Conservation (phyloP, 768 basidiomycete genomes). For the Zangia roseola region DNA sequence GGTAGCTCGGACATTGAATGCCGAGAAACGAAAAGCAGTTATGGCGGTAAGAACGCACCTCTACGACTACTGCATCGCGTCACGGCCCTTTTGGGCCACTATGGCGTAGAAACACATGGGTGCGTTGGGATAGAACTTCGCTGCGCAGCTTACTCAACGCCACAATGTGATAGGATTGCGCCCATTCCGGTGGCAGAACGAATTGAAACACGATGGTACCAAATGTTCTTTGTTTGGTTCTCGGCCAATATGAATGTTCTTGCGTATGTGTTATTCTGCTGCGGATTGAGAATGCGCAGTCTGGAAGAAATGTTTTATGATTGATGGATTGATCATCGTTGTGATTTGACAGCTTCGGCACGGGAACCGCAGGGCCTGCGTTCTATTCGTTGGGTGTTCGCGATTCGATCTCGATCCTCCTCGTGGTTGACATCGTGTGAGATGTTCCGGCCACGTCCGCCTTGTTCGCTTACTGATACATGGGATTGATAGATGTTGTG, state of each 20-base stretch:
- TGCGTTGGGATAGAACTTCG: slow-evolving; percentile 11
- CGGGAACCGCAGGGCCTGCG: slow-evolving; percentile 50
- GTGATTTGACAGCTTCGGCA: slow-evolving; percentile 39
- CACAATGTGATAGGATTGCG: slow-evolving; percentile 32
- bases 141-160: neutral
- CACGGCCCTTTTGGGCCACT: slow-evolving; percentile 31
- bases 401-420: slow-evolving; percentile 40
- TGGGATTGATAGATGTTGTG: slow-evolving; percentile 27
- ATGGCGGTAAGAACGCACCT: neutral
- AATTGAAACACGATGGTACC: slow-evolving; percentile 41
- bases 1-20: neutral
- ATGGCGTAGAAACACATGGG: slow-evolving; percentile 45
- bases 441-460: neutral
- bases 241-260: slow-evolving; percentile 46
- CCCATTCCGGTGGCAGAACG: slow-evolving; percentile 38
- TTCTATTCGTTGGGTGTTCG: slow-evolving; percentile 46
- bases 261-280: slow-evolving; percentile 28
- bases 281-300: too few species aligned
- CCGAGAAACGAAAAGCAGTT: neutral
- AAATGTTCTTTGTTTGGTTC: slow-evolving; percentile 54
- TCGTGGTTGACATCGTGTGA: slow-evolving; percentile 47
- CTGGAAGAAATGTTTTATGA: too few species aligned
- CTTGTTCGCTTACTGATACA: slow-evolving; percentile 2
- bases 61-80: slow-evolving; percentile 18
- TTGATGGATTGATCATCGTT: neutral